phyloP scores from a whole-genome alignment of 768 basidiomycete genomes.

The Lentinula aciculospora region DNA sequence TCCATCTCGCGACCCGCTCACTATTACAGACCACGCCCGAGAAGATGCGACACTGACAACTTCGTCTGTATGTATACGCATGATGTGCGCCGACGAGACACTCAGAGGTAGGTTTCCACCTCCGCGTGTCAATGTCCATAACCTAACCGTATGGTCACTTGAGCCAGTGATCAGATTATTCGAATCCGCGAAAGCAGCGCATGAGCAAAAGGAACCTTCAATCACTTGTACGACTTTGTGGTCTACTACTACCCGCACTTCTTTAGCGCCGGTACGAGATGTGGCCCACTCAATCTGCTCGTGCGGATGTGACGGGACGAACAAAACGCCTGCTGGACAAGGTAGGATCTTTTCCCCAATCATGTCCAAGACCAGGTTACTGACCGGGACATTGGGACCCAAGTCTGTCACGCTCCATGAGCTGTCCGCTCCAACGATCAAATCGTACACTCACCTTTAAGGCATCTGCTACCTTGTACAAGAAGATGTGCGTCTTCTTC shows the following conservation, averaged over 20 bases:
- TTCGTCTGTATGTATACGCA: conserved; percentile 73
- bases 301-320: conserved; percentile 52
- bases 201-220: conserved; percentile 67
- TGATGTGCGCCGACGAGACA: conserved; percentile 56
- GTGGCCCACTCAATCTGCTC: conserved; percentile 69
- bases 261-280: conserved; percentile 36
- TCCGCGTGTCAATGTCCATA: conserved; percentile 62
- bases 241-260: conserved; percentile 60
- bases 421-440: background rate
- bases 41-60: conserved; percentile 70
- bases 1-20: conserved; percentile 84
- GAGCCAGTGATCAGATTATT: conserved; percentile 76
- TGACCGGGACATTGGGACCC: conserved; percentile 39
- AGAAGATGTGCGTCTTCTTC: conserved; percentile 79
- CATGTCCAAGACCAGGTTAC: conserved; percentile 49
- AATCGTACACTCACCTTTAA: conserved; percentile 39
- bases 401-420: conserved; percentile 33
- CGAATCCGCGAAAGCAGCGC: conserved; percentile 74
- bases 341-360: conserved; percentile 58
- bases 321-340: conserved; percentile 52
- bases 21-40: conserved; percentile 73
- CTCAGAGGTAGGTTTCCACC: conserved; percentile 20
- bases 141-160: conserved; percentile 71
- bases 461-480: conserved; percentile 46
- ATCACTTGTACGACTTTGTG: conserved; percentile 70